Conservation (phyloP, 2,329 filamentous ascomycete species). For the Teratosphaeria epicoccoides region DNA sequence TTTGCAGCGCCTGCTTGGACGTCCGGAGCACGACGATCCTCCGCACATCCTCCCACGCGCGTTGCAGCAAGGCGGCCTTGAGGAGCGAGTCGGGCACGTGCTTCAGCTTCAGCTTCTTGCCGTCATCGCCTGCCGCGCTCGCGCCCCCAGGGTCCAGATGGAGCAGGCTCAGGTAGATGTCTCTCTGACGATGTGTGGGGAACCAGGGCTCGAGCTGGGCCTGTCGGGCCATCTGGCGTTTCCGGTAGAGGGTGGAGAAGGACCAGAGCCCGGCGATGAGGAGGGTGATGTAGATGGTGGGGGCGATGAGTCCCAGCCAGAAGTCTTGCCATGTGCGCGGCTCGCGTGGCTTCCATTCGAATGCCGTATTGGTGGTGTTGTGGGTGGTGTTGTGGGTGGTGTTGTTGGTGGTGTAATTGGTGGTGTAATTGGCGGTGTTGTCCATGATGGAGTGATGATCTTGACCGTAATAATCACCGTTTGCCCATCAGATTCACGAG, state of each 20-base stretch:
- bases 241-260: constrained; percentile 87
- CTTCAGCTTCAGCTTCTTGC: constrained; percentile 52
- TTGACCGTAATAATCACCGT: background rate
- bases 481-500: no score
- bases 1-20: constrained; percentile 77
- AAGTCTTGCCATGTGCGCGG: constrained; percentile 16
- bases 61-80: constrained; percentile 75
- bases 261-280: constrained; percentile 80
- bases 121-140: constrained; percentile 36
- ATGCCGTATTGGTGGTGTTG: constrained; percentile 20
- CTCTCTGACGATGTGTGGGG: constrained; percentile 75
- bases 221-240: constrained; percentile 71
- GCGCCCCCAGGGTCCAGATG: constrained; percentile 54
- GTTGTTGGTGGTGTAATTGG: constrained; percentile 18
- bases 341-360: constrained; percentile 9
- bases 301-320: constrained; percentile 77
- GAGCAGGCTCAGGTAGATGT: constrained; percentile 86
- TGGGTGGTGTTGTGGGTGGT: constrained; percentile 24
- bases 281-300: constrained; percentile 79
- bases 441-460: background rate
- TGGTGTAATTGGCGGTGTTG: constrained; percentile 23
- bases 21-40: constrained; percentile 80
- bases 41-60: constrained; percentile 86
- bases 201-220: constrained; percentile 92
- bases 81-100: constrained; percentile 73